Evolutionary conservation across 768 basidiomycete genomes (phyloP), one percentile per base, ranked within the genome.

Genomic region (Botryobasidium botryosum): DNA sequence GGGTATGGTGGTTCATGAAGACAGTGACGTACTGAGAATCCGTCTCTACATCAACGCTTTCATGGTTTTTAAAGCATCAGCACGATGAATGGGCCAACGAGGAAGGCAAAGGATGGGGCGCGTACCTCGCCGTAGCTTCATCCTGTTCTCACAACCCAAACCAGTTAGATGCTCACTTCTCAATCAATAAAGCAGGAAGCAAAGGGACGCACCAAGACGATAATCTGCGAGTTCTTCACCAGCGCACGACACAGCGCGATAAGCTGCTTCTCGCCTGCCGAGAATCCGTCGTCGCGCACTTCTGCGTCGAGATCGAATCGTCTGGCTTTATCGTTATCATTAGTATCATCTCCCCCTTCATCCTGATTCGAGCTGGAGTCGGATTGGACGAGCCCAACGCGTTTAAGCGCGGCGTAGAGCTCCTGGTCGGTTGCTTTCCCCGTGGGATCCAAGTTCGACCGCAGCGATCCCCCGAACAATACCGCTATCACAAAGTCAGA

Each of bases 221-320:
- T 44, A 13, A 47, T 33, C 56, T 74, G 78, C 10, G 79, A 70
- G 56, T 88, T 73, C 53, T 88, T 35, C 12, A 48, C 48, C 28
- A 50, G 36, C 4, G 48, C 48, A 4, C 48, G 48, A 20, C 47
- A 47, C 28, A 50, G 29, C 17, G 32, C 37, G 18, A 50, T 38
- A 12, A 50, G 24, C 21, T 32, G 37, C 12, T 47, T 47, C 46
- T 50, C 36, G 7, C 48, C 48, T 15, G 40, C 46, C n/a, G 46
- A 47, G 8, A 50, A 31, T 8, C 48, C 48, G 13, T 27, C 35
- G 18, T 48, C 43, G 4, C 32, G 42, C 8, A 50, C 40, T 5
- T 18, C 32, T 4, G 48, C 29, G 32, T 50, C 48, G n/a, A 50
- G 39, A 20, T 10, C 48, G 48, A 48, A 40, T 64, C 68, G 13